Conservation (phyloP, 2,329 filamentous ascomycete genomes). For the Stenocarpella maydis region DNA sequence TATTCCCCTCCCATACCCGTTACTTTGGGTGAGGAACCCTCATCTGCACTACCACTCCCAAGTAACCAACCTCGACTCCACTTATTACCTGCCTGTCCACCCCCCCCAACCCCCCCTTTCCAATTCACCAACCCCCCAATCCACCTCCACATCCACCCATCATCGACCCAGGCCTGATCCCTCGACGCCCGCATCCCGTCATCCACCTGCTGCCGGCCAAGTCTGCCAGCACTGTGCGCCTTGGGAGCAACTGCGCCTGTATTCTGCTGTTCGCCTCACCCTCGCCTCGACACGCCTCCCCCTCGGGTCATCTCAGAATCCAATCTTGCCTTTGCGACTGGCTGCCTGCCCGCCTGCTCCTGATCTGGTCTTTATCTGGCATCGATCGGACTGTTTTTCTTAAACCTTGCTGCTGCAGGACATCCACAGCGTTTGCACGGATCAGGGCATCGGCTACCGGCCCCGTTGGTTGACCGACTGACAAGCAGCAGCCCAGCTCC, state of each 20-base stretch:
- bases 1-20: not conserved
- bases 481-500: slow-evolving; percentile 9
- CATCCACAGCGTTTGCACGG: slow-evolving; percentile 26
- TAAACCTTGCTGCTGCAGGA: slow-evolving; percentile 24
- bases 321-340: slow-evolving; percentile 30
- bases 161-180: slow-evolving; percentile 25
- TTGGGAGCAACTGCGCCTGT: slow-evolving; percentile 12
- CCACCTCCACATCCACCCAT: slow-evolving; percentile 16
- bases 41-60: not conserved
- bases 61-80: slow-evolving; percentile 24
- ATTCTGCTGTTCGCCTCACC: slow-evolving; percentile 17
- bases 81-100: not conserved
- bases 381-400: slow-evolving; percentile 17
- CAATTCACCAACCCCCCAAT: slow-evolving; percentile 10
- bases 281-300: slow-evolving; percentile 9
- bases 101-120: slow-evolving; percentile 6
- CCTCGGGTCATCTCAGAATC: slow-evolving; percentile 22
- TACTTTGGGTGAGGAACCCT: not conserved
- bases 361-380: slow-evolving; percentile 20
- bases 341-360: slow-evolving; percentile 24
- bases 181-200: slow-evolving; percentile 14
- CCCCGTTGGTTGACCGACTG: not conserved
- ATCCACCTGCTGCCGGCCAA: slow-evolving; percentile 1
- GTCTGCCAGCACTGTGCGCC: slow-evolving; percentile 20
- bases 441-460: slow-evolving; percentile 9